Evolutionary conservation across 108 stramenopile genomes (phyloP).

Genomic region (Ochromonas danica): DNA sequence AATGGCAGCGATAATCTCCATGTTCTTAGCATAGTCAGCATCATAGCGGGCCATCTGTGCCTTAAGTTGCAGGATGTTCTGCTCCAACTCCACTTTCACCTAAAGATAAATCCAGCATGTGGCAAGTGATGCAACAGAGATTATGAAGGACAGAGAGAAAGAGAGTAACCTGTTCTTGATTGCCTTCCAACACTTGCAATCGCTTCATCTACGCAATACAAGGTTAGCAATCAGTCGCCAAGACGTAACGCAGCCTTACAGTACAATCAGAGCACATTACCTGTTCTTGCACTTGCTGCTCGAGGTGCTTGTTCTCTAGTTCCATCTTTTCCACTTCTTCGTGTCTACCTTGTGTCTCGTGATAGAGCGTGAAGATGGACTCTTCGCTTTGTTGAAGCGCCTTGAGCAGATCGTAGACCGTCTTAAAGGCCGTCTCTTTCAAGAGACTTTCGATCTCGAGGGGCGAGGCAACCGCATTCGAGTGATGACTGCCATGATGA

Average conservation of each 20-base stretch:
- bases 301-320: slow-evolving; percentile 3
- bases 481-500: too few relatives aligned
- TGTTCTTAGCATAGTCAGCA: neutral
- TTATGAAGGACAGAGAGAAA: too few relatives aligned
- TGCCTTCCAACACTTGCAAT: too few relatives aligned
- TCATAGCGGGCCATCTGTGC: neutral
- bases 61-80: neutral
- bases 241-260: too few relatives aligned
- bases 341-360: neutral
- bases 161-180: too few relatives aligned
- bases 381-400: slow-evolving; percentile 18
- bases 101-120: neutral
- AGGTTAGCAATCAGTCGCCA: too few relatives aligned
- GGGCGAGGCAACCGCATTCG: too few relatives aligned
- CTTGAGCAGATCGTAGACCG: neutral
- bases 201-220: too few relatives aligned
- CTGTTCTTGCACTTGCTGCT: neutral
- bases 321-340: slow-evolving; percentile 28
- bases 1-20: neutral
- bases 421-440: neutral
- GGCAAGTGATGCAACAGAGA: too few relatives aligned
- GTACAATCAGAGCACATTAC: too few relatives aligned
- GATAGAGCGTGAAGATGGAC: neutral
- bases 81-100: slow-evolving; percentile 4
- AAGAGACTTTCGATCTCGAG: neutral